phyloP scores from a whole-genome alignment of 306 rosid genomes.

The Albizia julibrissin region DNA sequence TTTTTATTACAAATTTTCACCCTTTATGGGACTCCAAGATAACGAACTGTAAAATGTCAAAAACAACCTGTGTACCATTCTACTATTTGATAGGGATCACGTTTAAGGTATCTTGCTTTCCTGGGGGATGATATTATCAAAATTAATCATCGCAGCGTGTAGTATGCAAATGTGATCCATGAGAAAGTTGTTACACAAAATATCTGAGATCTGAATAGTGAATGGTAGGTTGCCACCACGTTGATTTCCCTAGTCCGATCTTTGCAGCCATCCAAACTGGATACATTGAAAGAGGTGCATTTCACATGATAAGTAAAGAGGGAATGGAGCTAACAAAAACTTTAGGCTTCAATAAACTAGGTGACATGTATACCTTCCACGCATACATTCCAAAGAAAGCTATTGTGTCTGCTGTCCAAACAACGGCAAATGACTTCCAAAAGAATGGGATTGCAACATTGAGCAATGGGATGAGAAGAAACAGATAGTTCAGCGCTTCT shows the following conservation, averaged over 20 bases:
- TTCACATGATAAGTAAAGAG: constrained; percentile 28
- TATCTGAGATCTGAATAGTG: neutral
- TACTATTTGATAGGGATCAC: neutral
- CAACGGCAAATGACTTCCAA: constrained; percentile 92
- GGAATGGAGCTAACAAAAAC: neutral
- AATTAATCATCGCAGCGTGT: neutral
- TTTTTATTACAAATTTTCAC: neutral
- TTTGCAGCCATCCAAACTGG: constrained; percentile 85
- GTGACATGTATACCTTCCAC: constrained; percentile 70
- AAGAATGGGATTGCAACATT: constrained; percentile 90
- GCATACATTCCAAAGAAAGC: constrained; percentile 94
- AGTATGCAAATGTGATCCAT: constrained; percentile 8
- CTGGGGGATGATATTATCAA: neutral
- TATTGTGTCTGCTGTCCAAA: constrained; percentile 85
- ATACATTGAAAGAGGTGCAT: neutral
- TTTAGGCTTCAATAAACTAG: neutral
- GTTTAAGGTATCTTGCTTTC: constrained; percentile 2
- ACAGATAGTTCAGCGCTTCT: constrained; percentile 96
- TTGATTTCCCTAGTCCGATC: constrained; percentile 51
- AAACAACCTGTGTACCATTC: constrained; percentile 27
- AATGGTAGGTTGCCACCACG: neutral
- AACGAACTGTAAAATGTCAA: constrained; percentile 15
- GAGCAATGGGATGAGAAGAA: constrained; percentile 82
- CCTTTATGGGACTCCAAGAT: constrained; percentile 34
- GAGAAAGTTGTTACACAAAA: neutral